Evolutionary conservation across 352 stramenopile genomes (phyloP).

Genomic region (Globisporangium canariense): DNA sequence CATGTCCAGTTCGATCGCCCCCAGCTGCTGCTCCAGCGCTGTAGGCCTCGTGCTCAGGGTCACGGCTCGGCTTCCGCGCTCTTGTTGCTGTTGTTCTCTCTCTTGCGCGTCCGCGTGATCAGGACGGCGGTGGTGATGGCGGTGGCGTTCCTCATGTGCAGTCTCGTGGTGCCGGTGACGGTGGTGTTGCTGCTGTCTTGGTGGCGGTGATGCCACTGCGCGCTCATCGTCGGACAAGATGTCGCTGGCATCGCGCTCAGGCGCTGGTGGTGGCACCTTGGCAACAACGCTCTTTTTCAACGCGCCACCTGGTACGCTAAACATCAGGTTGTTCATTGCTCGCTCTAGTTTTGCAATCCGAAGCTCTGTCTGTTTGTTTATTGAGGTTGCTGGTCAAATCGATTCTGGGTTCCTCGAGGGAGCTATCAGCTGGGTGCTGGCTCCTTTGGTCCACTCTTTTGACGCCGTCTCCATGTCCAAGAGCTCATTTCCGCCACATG

Average conservation of each 20-base stretch:
- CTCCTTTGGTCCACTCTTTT: too few species aligned
- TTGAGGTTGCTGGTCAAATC: too few species aligned
- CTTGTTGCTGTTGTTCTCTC: background rate
- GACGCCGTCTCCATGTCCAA: too few species aligned
- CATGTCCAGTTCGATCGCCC: conserved; percentile 1
- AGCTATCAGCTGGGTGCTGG: too few species aligned
- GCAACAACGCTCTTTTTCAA: too few species aligned
- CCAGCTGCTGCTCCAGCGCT: background rate
- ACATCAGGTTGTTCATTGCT: too few species aligned
- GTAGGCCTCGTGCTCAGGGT: background rate
- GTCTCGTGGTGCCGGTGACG: background rate
- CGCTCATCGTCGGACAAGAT: background rate
- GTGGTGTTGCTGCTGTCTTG: background rate
- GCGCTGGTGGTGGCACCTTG: background rate
- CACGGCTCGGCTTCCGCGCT: background rate
- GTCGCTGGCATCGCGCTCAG: background rate
- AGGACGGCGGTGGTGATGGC: background rate
- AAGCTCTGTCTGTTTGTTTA: too few species aligned
- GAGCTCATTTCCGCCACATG: too few species aligned
- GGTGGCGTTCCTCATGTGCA: background rate
- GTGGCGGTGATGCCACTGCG: background rate
- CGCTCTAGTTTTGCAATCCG: too few species aligned
- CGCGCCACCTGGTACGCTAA: too few species aligned
- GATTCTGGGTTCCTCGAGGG: too few species aligned
- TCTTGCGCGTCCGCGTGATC: background rate